These are phyloP conservation scores for Ogataea pini DNA, from an alignment of 805 yeast species.

Conservation along the genomic window DNA sequence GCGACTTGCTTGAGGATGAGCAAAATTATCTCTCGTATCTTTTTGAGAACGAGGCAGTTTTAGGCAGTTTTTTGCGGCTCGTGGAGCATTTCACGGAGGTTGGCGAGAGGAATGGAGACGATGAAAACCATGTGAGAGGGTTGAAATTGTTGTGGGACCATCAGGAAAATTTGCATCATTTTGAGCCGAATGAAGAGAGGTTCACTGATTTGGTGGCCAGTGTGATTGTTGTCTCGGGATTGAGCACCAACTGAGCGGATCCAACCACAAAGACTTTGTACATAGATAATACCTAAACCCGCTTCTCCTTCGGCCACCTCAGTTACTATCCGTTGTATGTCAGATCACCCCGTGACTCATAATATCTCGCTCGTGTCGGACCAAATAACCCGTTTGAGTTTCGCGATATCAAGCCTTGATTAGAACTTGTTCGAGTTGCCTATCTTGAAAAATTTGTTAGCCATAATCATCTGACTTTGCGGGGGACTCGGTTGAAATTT, in stretches of 20 bases:
- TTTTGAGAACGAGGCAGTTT: conserved; percentile 11
- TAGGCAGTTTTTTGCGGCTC: conserved; percentile 12
- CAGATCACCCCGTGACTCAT: background rate
- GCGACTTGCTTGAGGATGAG: conserved; percentile 12
- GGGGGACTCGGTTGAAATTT: conserved; percentile 2
- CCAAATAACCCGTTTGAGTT: background rate
- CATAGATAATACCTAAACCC: too few relatives aligned
- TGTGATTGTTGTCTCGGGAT: conserved; percentile 9
- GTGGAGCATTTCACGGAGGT: conserved; percentile 13
- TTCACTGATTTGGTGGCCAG: conserved; percentile 9
- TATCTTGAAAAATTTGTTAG: background rate
- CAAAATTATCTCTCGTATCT: conserved; percentile 8
- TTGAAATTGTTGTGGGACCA: conserved; percentile 14
- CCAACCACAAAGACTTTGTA: too few relatives aligned
- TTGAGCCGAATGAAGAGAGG: conserved; percentile 3
- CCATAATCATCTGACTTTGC: conserved; percentile 1
- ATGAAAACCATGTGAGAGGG: conserved; percentile 13
- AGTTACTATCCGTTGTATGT: background rate
- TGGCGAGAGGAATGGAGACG: conserved; percentile 17
- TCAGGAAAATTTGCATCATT: conserved; percentile 15
- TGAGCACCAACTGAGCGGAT: conserved; percentile 6
- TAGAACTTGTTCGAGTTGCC: background rate
- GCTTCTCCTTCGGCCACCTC: too few relatives aligned
- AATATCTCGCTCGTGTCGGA: background rate
- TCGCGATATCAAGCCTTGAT: background rate